Evolutionary conservation across 305 asterid genomes (phyloP), one percentile per base, ranked within the genome.

Genomic region (Fraxinus sp.): DNA sequence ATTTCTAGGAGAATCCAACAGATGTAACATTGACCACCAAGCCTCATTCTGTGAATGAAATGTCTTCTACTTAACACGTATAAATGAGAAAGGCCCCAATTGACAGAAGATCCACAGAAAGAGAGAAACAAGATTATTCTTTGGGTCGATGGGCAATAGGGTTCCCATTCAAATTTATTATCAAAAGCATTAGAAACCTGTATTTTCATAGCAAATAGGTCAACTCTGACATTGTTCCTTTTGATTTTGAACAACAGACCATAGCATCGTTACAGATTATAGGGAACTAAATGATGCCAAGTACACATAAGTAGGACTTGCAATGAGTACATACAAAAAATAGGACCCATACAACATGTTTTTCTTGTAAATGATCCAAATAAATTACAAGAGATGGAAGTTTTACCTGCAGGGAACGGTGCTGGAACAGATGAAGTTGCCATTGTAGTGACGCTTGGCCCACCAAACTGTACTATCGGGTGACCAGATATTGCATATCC

Each of bases 401-500:
- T 55, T 78, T 66, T 89, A 89, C 99, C 98, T 80, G 98, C 83
- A 79, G 91, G 97, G 80, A 90, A 93, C 74, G 94, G 94, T 52
- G 91, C 88, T 77, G 95, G 94, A 84, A 92, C 86, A 80, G 98
- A 90, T 66, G 97, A 81, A 28, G 98, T 85, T 49, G 97, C 87
- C 85, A 91, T 85, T 59, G 93, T 88, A 89, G 91, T 93, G 85
- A 89, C 95, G 84, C 86, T 86, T 57, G 97, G 91, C 59, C 95
- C 98, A 75, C 99, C 97, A 83, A 96, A 89, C 87, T 93, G 99
- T 83, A 94, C 84, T 64, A 96, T 82, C 89, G 91, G 98, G 89
- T 94, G 97, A 86, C 97, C 92, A 44, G 98, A 92, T 92, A 94
- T 84, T 33, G 94, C 89, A 81, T 90, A 93, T 76, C 99, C 97